These are phyloP conservation scores for Candida namnaoensis DNA, from an alignment of 805 yeast species.

Conservation along the genomic window DNA sequence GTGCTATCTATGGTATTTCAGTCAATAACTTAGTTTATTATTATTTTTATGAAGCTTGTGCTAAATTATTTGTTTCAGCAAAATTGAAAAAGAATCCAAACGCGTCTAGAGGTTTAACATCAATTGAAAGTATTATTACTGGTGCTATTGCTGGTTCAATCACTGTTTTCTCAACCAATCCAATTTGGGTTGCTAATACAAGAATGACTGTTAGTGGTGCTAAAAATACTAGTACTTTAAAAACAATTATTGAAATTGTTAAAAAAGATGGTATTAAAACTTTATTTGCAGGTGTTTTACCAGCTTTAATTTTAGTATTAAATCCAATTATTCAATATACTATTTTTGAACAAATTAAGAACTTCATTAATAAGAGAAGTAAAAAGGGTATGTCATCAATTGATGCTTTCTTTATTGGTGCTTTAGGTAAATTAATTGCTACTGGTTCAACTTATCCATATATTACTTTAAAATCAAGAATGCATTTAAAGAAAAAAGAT, in stretches of 20 bases:
- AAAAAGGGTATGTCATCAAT: constrained; percentile 50
- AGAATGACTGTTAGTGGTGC: constrained; percentile 58
- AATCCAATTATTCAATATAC: constrained; percentile 93
- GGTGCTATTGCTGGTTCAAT: constrained; percentile 86
- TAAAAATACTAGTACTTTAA: constrained; percentile 34
- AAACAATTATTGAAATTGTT: constrained; percentile 52
- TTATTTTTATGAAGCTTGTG: constrained; percentile 77
- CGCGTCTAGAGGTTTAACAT: constrained; percentile 27
- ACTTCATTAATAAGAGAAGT: constrained; percentile 41
- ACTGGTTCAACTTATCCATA: constrained; percentile 87
- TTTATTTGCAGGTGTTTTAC: constrained; percentile 78
- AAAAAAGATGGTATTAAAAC: constrained; percentile 64
- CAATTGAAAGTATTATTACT: constrained; percentile 61
- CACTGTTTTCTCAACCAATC: constrained; percentile 76
- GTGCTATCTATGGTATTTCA: constrained; percentile 81
- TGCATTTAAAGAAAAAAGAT: constrained; percentile 55
- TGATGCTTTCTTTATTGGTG: constrained; percentile 83
- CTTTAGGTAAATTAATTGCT: constrained; percentile 84
- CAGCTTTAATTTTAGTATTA: constrained; percentile 77
- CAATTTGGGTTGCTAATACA: constrained; percentile 93
- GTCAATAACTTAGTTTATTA: constrained; percentile 84
- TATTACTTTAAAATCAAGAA: constrained; percentile 80
- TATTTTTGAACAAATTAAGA: constrained; percentile 79
- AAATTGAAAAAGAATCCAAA: constrained; percentile 14
- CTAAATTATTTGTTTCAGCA: constrained; percentile 30